Evolutionary conservation across 2,329 filamentous ascomycete species (phyloP).

Genomic region (Pseudogymnoascus sp.): DNA sequence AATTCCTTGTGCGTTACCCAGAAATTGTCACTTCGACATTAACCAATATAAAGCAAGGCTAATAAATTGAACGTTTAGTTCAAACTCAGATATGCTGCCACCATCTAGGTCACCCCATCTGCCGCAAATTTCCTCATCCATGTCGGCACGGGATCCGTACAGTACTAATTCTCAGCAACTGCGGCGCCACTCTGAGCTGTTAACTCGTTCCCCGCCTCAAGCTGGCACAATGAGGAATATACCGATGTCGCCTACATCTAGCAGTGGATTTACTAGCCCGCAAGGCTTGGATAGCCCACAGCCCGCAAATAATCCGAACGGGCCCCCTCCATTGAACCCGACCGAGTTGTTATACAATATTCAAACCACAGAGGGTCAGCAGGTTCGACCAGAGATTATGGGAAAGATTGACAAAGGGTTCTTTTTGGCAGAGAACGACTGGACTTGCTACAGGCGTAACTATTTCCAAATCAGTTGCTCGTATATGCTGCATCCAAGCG

Average conservation of each 20-base stretch:
- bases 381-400: slow-evolving; percentile 52
- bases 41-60: neutral
- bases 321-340: slow-evolving; percentile 29
- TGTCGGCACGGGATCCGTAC: slow-evolving; percentile 28
- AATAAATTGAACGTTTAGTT: neutral
- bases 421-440: slow-evolving; percentile 55
- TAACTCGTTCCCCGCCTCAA: slow-evolving; percentile 27
- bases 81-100: slow-evolving; percentile 25
- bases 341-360: slow-evolving; percentile 37
- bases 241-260: slow-evolving; percentile 28
- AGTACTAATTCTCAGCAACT: slow-evolving; percentile 24
- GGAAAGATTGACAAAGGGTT: slow-evolving; percentile 65
- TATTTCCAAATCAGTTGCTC: slow-evolving; percentile 62
- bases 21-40: neutral
- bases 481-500: slow-evolving; percentile 45
- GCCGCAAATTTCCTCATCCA: slow-evolving; percentile 26
- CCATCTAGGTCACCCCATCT: slow-evolving; percentile 26
- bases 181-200: slow-evolving; percentile 25
- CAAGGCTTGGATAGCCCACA: slow-evolving; percentile 27
- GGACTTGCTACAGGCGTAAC: slow-evolving; percentile 67
- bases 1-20: slow-evolving; percentile 10
- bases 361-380: slow-evolving; percentile 39
- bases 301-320: slow-evolving; percentile 13
- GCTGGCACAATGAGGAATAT: slow-evolving; percentile 24
- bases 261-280: slow-evolving; percentile 28